These are phyloP conservation scores for Candida sanyiensis DNA, from an alignment of 805 yeast genomes.

Conservation along the genomic window DNA sequence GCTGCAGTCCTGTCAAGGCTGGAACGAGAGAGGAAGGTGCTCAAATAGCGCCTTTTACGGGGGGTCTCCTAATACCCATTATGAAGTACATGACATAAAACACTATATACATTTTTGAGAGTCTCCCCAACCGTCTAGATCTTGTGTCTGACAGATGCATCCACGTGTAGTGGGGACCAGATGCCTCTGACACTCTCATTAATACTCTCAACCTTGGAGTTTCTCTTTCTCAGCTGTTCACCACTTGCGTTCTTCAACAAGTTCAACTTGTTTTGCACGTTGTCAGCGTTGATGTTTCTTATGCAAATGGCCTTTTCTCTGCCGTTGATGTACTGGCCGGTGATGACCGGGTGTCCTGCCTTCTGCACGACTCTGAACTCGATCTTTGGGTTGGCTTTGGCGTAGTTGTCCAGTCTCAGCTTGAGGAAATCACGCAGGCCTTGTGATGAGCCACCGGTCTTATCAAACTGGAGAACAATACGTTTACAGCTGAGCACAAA, in stretches of 20 bases:
- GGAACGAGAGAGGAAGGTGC: slow-evolving; percentile 22
- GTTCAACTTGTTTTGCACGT: slow-evolving; percentile 59
- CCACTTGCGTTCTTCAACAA: slow-evolving; percentile 70
- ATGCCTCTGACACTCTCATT: slow-evolving; percentile 90
- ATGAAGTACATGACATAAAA: background rate
- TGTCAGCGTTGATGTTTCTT: slow-evolving; percentile 57
- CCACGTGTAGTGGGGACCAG: slow-evolving; percentile 93
- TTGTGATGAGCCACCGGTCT: slow-evolving; percentile 91
- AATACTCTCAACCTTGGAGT: slow-evolving; percentile 73
- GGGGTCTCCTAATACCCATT: background rate
- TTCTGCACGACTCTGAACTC: slow-evolving; percentile 66
- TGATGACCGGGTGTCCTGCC: slow-evolving; percentile 77
- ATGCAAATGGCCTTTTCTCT: slow-evolving; percentile 63
- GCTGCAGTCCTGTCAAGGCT: slow-evolving; percentile 24
- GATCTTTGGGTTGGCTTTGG: slow-evolving; percentile 55
- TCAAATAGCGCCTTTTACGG: slow-evolving; percentile 13
- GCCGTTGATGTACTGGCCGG: slow-evolving; percentile 48
- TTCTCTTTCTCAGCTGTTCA: slow-evolving; percentile 46
- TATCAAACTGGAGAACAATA: slow-evolving; percentile 76
- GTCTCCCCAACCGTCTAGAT: slow-evolving; percentile 5
- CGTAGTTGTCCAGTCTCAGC: slow-evolving; percentile 47
- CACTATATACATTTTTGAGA: background rate
- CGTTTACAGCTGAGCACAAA: slow-evolving; percentile 70
- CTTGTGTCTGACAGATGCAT: slow-evolving; percentile 42
- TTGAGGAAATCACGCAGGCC: slow-evolving; percentile 72